Conservation (phyloP, 495 filamentous ascomycete genomes). For the Hyaloscypha finlandica region DNA sequence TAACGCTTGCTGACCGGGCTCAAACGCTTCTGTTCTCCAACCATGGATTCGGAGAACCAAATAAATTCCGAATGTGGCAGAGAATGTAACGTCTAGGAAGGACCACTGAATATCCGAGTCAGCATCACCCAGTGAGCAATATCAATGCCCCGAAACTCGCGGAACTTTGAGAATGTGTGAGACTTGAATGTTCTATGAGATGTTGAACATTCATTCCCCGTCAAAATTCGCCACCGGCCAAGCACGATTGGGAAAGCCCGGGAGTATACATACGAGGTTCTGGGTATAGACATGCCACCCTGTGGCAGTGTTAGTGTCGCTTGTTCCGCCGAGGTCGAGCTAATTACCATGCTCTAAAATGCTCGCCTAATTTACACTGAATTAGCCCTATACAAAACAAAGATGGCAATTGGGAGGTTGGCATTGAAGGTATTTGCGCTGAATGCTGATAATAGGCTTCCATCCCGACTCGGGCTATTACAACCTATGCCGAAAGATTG, state of each 20-base stretch:
- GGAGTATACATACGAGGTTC: slow-evolving; percentile 46
- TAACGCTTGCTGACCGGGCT: slow-evolving; percentile 45
- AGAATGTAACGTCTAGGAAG: slow-evolving; percentile 72
- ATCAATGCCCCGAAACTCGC: background rate
- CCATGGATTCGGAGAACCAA: slow-evolving; percentile 60
- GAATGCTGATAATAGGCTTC: too few species aligned
- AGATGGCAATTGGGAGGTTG: background rate
- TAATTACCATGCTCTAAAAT: slow-evolving; percentile 61
- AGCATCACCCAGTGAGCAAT: background rate
- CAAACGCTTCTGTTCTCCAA: slow-evolving; percentile 37
- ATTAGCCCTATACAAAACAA: background rate
- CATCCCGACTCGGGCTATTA: too few species aligned
- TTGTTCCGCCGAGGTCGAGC: background rate
- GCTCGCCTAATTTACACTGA: slow-evolving; percentile 9
- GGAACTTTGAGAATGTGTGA: background rate
- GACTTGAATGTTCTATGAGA: background rate
- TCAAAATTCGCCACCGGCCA: background rate
- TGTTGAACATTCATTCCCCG: background rate
- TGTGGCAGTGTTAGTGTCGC: background rate
- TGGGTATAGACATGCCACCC: slow-evolving; percentile 74
- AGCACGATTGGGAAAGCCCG: background rate
- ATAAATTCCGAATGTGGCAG: slow-evolving; percentile 61
- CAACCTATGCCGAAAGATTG: background rate
- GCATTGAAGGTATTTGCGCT: too few species aligned
- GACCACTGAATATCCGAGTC: slow-evolving; percentile 50